Percentiles rank a stretch among this genome's conserved stretches.
phyloP scores from a whole-genome alignment of 192 early-diverging fungal species.

The Rhizoclosmatium sp. region DNA sequence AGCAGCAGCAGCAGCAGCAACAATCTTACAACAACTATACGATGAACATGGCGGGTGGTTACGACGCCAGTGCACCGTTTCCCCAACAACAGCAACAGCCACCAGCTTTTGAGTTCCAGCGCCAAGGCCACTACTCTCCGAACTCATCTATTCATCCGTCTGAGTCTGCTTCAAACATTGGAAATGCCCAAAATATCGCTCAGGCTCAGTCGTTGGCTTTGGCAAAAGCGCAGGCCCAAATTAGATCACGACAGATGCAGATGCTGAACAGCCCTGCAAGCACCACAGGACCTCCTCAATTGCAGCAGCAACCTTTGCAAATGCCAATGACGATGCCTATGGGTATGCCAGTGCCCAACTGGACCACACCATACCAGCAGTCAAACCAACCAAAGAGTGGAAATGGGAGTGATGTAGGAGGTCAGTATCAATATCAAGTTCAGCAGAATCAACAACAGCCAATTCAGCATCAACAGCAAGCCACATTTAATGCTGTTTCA shows the following conservation, averaged over 20 bases:
- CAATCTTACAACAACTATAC: background rate
- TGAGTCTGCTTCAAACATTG: conserved; percentile 30
- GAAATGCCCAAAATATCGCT: conserved; percentile 7
- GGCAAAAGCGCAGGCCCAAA: conserved; percentile 28
- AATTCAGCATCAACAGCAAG: background rate
- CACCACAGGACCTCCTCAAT: background rate
- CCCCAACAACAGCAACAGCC: background rate
- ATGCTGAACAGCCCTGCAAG: background rate
- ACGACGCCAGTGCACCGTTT: background rate
- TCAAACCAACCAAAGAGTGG: background rate
- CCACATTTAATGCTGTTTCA: background rate
- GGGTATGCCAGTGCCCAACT: background rate
- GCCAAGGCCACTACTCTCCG: conserved; percentile 14
- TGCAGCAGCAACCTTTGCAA: conserved; percentile 3
- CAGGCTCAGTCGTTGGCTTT: conserved; percentile 27
- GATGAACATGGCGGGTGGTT: background rate
- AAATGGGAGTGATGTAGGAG: background rate
- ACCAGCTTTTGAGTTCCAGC: too few species aligned
- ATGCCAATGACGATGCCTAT: background rate
- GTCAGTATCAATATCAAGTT: background rate
- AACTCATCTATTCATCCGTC: conserved; percentile 35
- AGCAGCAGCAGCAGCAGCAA: background rate
- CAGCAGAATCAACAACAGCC: conserved; percentile 1
- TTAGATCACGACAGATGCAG: conserved; percentile 8
- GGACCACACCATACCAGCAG: background rate